Evolutionary conservation across 2,329 filamentous ascomycete species (phyloP).

Genomic region (Rutstroemia sp.): DNA sequence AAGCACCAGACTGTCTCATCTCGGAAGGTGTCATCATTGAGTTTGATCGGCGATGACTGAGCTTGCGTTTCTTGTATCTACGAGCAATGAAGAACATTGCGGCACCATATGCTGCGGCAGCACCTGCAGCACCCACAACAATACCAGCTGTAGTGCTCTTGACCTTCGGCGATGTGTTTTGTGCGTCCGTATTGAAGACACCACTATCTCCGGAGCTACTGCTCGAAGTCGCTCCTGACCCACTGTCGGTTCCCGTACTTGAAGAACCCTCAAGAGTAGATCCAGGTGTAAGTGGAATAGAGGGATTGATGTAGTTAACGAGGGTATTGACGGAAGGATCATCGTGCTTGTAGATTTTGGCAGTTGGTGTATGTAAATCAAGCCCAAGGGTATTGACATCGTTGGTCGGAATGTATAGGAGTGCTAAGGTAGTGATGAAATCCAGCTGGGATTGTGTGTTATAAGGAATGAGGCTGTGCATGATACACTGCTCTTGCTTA

Average conservation of each 20-base stretch:
- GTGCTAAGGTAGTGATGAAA: conserved; percentile 75
- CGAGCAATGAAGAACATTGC: conserved; percentile 71
- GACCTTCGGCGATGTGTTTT: conserved; percentile 44
- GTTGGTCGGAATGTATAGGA: conserved; percentile 67
- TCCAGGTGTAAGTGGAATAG: conserved; percentile 47
- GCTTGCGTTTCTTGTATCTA: conserved; percentile 59
- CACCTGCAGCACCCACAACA: conserved; percentile 55
- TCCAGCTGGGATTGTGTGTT: conserved; percentile 62
- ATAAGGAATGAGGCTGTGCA: conserved; percentile 67
- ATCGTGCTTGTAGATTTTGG: conserved; percentile 66
- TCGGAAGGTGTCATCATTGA: conserved; percentile 46
- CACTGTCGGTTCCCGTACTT: conserved; percentile 31
- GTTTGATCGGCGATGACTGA: conserved; percentile 53
- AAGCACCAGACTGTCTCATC: conserved; percentile 39
- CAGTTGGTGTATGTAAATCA: conserved; percentile 64
- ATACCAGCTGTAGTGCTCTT: conserved; percentile 60
- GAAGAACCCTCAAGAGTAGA: conserved; percentile 30
- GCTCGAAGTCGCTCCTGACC: conserved; percentile 29
- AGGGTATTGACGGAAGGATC: conserved; percentile 61
- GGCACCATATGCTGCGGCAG: conserved; percentile 64
- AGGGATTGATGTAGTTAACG: conserved; percentile 75
- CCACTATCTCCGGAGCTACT: conserved; percentile 33
- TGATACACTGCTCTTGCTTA: conserved; percentile 44
- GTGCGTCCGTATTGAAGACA: conserved; percentile 32
- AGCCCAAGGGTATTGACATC: conserved; percentile 60